These are phyloP conservation scores for Spatholobus suberectus DNA, from an alignment of 306 rosid species.

Conservation along the genomic window DNA sequence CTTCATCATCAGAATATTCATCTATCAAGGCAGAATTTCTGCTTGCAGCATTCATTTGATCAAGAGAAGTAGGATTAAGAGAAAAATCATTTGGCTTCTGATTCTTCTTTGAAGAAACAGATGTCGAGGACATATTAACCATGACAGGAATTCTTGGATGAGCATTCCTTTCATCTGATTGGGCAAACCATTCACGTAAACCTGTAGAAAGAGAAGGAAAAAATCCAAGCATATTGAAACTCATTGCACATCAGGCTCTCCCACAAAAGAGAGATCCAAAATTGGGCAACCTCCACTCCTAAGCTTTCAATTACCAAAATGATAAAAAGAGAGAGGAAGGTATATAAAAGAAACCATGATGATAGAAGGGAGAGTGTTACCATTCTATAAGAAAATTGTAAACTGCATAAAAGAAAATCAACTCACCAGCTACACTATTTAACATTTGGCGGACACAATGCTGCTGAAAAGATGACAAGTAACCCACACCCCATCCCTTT, in stretches of 20 bases:
- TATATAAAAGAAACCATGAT: conserved; percentile 8
- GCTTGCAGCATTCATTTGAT: conserved; percentile 68
- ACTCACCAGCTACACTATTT: conserved; percentile 97
- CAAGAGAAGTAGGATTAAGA: conserved; percentile 55
- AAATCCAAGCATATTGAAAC: conserved; percentile 8
- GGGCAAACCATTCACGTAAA: conserved; percentile 95
- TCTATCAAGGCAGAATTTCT: conserved; percentile 91
- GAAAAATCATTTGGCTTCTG: conserved; percentile 67
- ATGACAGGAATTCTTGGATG: conserved; percentile 96
- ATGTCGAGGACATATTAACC: conserved; percentile 97
- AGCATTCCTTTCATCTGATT: conserved; percentile 94
- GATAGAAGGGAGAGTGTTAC: not conserved
- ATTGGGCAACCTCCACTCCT: conserved; percentile 4
- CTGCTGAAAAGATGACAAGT: conserved; percentile 90
- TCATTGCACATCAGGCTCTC: conserved; percentile 1
- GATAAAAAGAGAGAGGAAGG: not conserved
- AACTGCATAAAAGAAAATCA: conserved; percentile 12
- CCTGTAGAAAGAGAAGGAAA: conserved; percentile 55
- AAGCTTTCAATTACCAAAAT: conserved; percentile 11
- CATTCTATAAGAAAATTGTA: conserved; percentile 33
- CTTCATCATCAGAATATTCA: conserved; percentile 97
- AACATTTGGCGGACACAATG: conserved; percentile 96
- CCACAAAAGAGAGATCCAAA: conserved; percentile 21
- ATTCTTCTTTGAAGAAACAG: conserved; percentile 72
- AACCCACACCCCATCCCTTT: conserved; percentile 99